Evolutionary conservation across 768 basidiomycete genomes (phyloP), one percentile per base, ranked within the genome.

Genomic region (Phaffia australis): DNA sequence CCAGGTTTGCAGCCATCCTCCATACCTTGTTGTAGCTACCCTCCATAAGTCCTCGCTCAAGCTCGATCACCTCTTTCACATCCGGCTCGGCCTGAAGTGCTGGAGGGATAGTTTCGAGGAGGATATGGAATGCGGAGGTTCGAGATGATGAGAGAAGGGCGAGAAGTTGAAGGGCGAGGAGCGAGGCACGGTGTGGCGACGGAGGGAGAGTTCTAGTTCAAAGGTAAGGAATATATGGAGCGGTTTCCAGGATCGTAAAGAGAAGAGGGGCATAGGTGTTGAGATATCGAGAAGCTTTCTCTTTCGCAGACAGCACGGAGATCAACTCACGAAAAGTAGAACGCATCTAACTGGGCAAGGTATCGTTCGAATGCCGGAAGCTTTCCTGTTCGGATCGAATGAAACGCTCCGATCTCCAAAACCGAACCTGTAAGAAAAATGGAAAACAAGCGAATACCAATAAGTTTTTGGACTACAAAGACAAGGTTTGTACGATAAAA

Each of bases 21-120:
- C 93, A 99, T 15, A 97, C 94, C 76, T 94, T 94, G 77, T 89
- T 90, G 76, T 98, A 99, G 72, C 87, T 88, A 49, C 94, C 94
- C 76, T 98, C 94, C 94, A 99, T 99, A 55, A 98, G 82, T 89
- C 93, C 97, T 59, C 88, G 82, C 76, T 99, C 94, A 69, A 93
- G 83, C 75, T 92, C 88, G 65, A 92, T 86, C 16, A 89, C 88
- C 75, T 91, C 90, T 62, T 83, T 81, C 73, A 92, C 84, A 74
- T 81, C 89, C 7, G 84, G 82, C 75, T 87, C 87, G 18, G 70
- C 66, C 30, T 71, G 69, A 18, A 75, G 66, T 8, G 69, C 63
- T 42, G 84, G 75, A 1, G 85, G 85, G 35, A 99, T 83, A 48
- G 89, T 88, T 76, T 99, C 94, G 57, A 99, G 83, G 16, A 90